Percentiles rank a stretch among this genome's conserved stretches.
phyloP scores from a whole-genome alignment of 352 stramenopile species.

The Pythium plurisporium region DNA sequence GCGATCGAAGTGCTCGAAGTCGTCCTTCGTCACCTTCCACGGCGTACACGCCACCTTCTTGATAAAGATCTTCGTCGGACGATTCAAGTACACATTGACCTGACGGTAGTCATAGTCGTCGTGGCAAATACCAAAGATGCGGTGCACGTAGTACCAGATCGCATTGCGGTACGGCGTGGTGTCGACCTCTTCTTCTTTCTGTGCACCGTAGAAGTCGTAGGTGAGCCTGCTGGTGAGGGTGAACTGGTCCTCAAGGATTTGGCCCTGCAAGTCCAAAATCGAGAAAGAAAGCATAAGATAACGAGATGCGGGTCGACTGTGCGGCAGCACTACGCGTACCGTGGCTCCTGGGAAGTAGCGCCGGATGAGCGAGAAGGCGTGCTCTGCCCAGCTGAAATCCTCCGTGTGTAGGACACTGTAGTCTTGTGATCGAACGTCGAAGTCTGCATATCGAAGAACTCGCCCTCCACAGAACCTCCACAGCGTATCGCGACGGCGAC shows the following conservation, averaged over 20 bases:
- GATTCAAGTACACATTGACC: constrained; percentile 79
- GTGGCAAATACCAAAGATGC: constrained; percentile 86
- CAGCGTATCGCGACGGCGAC: constrained; percentile 55
- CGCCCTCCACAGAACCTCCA: constrained; percentile 82
- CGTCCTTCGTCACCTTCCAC: constrained; percentile 72
- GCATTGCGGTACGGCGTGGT: constrained; percentile 78
- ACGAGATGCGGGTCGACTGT: neutral
- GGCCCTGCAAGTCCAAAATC: constrained; percentile 21
- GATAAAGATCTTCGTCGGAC: constrained; percentile 83
- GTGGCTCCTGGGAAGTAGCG: constrained; percentile 79
- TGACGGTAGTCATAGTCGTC: constrained; percentile 87
- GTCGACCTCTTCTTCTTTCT: constrained; percentile 63
- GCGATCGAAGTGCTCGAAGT: constrained; percentile 85
- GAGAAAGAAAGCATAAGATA: neutral
- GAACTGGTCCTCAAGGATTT: constrained; percentile 85
- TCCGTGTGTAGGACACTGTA: constrained; percentile 86
- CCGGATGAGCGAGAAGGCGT: constrained; percentile 83
- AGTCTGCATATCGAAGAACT: constrained; percentile 77
- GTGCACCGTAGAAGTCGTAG: constrained; percentile 67
- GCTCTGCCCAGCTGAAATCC: constrained; percentile 87
- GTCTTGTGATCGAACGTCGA: constrained; percentile 72
- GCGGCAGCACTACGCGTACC: neutral
- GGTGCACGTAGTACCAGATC: constrained; percentile 87
- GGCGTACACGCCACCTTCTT: constrained; percentile 85
- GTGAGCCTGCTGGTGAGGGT: constrained; percentile 85